Conservation (phyloP, 2,329 filamentous ascomycete species). For the Beauveria bassiana region DNA sequence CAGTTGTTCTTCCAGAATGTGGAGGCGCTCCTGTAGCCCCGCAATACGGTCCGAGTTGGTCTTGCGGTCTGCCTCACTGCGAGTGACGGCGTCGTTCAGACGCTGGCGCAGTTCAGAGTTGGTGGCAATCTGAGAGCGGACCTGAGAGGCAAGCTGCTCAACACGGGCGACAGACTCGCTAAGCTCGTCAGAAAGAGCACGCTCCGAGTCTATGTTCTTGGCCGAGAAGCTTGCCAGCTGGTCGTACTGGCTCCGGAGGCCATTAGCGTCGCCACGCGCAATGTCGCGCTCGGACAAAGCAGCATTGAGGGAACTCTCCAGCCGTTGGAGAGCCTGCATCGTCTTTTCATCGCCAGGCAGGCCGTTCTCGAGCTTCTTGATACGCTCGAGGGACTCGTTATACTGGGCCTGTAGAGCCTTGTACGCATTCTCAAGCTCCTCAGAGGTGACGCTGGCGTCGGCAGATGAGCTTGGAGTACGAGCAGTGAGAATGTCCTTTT, state of each 20-base stretch:
- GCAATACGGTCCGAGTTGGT: slow-evolving; percentile 76
- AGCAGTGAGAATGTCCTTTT: slow-evolving; percentile 73
- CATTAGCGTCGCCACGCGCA: slow-evolving; percentile 56
- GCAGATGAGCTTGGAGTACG: slow-evolving; percentile 25
- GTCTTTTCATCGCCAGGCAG: slow-evolving; percentile 49
- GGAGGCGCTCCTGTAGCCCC: slow-evolving; percentile 72
- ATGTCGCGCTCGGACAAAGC: slow-evolving; percentile 66
- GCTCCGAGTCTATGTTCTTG: slow-evolving; percentile 50
- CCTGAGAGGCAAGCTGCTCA: slow-evolving; percentile 70
- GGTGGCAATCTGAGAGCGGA: slow-evolving; percentile 69
- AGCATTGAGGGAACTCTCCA: slow-evolving; percentile 61
- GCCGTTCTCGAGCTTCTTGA: slow-evolving; percentile 54
- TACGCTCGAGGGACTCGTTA: slow-evolving; percentile 54
- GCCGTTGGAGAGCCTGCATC: slow-evolving; percentile 51
- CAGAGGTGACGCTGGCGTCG: slow-evolving; percentile 47
- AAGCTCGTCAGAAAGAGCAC: slow-evolving; percentile 60
- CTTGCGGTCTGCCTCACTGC: slow-evolving; percentile 78
- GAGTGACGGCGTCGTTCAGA: slow-evolving; percentile 69
- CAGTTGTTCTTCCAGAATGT: slow-evolving; percentile 74
- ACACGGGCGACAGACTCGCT: slow-evolving; percentile 67
- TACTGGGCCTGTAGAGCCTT: slow-evolving; percentile 68
- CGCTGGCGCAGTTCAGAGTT: slow-evolving; percentile 71
- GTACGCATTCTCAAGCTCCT: slow-evolving; percentile 67
- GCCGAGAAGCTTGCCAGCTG: slow-evolving; percentile 49
- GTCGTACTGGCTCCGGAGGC: slow-evolving; percentile 55